phyloP scores from a whole-genome alignment of 352 stramenopile species.

The Pythium folliculosum region DNA sequence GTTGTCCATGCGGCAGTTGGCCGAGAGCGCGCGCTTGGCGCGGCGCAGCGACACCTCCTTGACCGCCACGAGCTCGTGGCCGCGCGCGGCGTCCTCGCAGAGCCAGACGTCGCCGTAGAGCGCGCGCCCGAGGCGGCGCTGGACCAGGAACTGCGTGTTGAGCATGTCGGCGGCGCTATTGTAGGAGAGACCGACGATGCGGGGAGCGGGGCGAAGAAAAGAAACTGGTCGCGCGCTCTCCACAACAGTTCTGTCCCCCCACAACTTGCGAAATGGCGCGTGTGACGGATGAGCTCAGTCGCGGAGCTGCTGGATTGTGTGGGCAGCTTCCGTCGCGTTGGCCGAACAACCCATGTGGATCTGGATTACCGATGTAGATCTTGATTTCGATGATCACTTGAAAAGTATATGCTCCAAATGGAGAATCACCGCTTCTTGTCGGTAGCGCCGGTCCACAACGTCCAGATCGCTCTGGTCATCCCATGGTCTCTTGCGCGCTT shows the following conservation, averaged over 20 bases:
- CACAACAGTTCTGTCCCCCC: neutral
- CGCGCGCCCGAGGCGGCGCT: slow-evolving; percentile 33
- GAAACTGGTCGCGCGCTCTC: neutral
- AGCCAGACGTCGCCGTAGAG: slow-evolving; percentile 52
- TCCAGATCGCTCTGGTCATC: neutral
- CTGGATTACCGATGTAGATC: neutral
- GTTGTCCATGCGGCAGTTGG: slow-evolving; percentile 42
- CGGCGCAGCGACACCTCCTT: slow-evolving; percentile 42
- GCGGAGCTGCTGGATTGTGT: slow-evolving; percentile 1
- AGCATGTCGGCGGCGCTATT: slow-evolving; percentile 10
- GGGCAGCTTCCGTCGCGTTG: neutral
- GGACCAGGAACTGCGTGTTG: slow-evolving; percentile 7
- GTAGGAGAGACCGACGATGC: neutral
- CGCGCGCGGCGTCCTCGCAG: slow-evolving; percentile 47
- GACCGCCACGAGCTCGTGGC: slow-evolving; percentile 36
- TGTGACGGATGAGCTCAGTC: neutral
- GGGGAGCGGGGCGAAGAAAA: neutral
- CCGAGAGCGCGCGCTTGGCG: slow-evolving; percentile 29
- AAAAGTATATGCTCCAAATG: neutral
- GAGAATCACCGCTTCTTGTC: neutral
- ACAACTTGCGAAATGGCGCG: slow-evolving; percentile 15
- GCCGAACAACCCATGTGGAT: slow-evolving; percentile 1
- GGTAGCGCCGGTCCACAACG: neutral
- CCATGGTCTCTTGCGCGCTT: neutral
- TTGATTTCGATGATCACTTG: no score